Evolutionary conservation across 2,329 filamentous ascomycete species (phyloP).

Genomic region (Fusarium torreyae): DNA sequence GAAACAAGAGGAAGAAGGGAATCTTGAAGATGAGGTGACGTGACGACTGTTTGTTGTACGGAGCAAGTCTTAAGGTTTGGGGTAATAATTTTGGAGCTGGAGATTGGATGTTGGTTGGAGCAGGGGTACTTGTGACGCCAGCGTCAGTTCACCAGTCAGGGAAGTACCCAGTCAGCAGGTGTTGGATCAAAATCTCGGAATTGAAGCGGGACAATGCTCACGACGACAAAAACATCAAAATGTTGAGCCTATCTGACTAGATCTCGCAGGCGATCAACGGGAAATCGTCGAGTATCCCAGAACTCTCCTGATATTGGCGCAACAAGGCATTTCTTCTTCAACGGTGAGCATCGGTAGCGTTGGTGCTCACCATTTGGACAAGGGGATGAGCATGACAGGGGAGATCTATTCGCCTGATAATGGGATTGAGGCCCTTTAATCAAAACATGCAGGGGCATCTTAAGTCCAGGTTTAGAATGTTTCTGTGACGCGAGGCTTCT

Average conservation of each 20-base stretch:
- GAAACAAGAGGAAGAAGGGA: conserved; percentile 19
- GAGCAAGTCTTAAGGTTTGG: conserved; percentile 45
- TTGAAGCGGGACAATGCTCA: background rate
- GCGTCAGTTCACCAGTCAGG: conserved; percentile 1
- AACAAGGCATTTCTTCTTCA: conserved; percentile 1
- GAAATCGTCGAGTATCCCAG: too few relatives aligned
- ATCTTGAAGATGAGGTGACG: conserved; percentile 31
- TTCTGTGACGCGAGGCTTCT: background rate
- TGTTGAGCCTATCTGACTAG: background rate
- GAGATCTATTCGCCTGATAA: conserved; percentile 30
- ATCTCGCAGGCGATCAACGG: background rate
- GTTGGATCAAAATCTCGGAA: conserved; percentile 1
- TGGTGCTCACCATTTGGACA: conserved; percentile 14
- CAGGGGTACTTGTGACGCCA: conserved; percentile 38
- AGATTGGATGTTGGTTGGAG: conserved; percentile 31
- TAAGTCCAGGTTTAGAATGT: conserved; percentile 9
- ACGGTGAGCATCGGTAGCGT: conserved; percentile 1
- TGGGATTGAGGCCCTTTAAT: conserved; percentile 46
- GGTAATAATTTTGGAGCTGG: conserved; percentile 45
- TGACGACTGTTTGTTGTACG: conserved; percentile 42
- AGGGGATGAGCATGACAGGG: conserved; percentile 34
- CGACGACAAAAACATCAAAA: background rate
- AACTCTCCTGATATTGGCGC: background rate
- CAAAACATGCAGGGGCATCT: conserved; percentile 35
- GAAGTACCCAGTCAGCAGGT: conserved; percentile 29